Base-by-base conservation (phyloP, 495 filamentous ascomycete species). In the Hyaloscypha variabilis region DNA sequence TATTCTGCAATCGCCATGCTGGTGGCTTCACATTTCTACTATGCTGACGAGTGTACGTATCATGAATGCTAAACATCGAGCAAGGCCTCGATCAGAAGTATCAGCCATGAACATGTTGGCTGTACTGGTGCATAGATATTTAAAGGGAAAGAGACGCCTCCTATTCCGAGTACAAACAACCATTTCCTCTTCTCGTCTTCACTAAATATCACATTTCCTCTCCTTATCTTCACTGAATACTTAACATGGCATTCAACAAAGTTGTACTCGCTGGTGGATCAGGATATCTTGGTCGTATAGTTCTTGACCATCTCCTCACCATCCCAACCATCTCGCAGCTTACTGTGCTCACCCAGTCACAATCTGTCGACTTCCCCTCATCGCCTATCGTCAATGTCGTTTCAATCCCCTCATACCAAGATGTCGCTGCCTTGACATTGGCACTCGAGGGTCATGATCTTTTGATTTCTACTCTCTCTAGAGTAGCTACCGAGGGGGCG, bases 381-480 rank as follows among this genome's bases (percentile, higher is more conserved):
- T 50, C 31, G 21, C 58, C 58, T 23, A 46, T 60, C 34, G 6
- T 50, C 8, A 42, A 11, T 4, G 24, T 49, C 36, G 19, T 29
- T 4, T 46, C 34, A 11, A 49, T 60, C 28, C 23, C 36, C 14
- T 60, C 36, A 11, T 60, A 60, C 24, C 19, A 46, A 23, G 58
- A 42, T 2, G 8, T 21, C 26, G 17, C 14, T 11, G 23, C 36
- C 42, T 10, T 60, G 2, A 28, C 36, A 14, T 23, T 30, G 8
- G 58, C 34, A 14, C 58, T 60, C 17, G 6, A 46, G 28, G 58
- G 58, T 19, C 36, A 60, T 23, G 58, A 60, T 6, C 58, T 60
- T 14, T 17, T 60, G 10, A 28, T 46, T 11, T 60, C 58, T 11
- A 24, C 36, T 28, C 39, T 60, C 24, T 30, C n/a, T 14, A 21